These are phyloP conservation scores for Agrocybe chaxingu DNA, from an alignment of 768 basidiomycete genomes.

Conservation along the genomic window DNA sequence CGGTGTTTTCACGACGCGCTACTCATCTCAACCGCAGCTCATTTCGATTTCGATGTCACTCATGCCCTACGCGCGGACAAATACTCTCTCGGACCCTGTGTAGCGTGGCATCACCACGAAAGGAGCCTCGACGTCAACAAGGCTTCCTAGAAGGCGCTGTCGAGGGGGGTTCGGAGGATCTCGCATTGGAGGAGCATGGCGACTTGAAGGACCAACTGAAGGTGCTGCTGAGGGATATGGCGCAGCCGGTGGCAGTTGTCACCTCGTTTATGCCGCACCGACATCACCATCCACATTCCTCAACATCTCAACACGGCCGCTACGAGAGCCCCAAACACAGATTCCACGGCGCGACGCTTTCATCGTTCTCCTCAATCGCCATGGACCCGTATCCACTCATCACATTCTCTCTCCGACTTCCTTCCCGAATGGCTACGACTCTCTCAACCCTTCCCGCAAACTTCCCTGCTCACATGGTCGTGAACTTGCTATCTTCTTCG, in stretches of 20 bases:
- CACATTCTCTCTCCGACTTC: constrained; percentile 85
- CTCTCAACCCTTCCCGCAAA: constrained; percentile 12
- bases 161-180: no score
- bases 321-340: background rate
- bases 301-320: no score
- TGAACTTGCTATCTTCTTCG: constrained; percentile 74
- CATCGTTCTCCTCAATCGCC: constrained; percentile 89
- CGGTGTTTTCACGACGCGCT: no score
- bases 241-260: constrained; percentile 85
- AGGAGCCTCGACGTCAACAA: no score
- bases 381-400: constrained; percentile 87
- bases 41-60: no score
- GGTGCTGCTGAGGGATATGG: constrained; percentile 65
- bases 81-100: no score
- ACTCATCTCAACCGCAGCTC: no score
- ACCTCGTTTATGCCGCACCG: constrained; percentile 57
- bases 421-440: constrained; percentile 79
- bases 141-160: no score
- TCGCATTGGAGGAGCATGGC: no score
- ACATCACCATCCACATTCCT: no score
- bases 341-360: constrained; percentile 90
- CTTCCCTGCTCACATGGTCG: constrained; percentile 50
- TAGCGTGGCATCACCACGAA: no score
- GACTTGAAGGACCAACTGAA: constrained; percentile 36
- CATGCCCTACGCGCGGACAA: no score